A percentile compares a stretch with the other conserved stretches of the same genome.
phyloP scores from a whole-genome alignment of 2,329 filamentous ascomycete genomes.

The Phialophora macrospora region DNA sequence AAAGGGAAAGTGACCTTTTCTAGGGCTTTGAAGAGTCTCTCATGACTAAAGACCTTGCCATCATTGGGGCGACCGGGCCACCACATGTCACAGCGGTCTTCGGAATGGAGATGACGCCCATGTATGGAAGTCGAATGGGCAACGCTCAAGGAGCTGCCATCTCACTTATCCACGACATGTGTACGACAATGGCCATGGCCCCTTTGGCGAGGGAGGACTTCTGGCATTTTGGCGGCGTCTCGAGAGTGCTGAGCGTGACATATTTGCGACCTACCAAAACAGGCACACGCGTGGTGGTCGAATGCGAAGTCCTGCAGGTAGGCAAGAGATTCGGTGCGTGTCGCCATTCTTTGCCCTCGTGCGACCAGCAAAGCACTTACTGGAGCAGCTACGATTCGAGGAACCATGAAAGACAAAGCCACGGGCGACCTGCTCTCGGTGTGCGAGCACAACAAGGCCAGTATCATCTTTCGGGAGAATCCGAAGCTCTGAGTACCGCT shows the following conservation, averaged over 20 bases:
- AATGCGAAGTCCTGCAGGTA: conserved; percentile 27
- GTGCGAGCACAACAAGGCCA: conserved; percentile 29
- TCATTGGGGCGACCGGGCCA: conserved; percentile 23
- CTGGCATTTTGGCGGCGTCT: conserved; percentile 28
- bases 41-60: conserved; percentile 24
- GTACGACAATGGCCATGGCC: conserved; percentile 28
- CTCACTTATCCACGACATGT: conserved; percentile 28
- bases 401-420: conserved; percentile 24
- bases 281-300: conserved; percentile 20
- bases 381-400: conserved; percentile 20
- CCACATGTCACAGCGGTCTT: conserved; percentile 22
- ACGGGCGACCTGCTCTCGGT: conserved; percentile 24
- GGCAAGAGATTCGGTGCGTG: conserved; percentile 16
- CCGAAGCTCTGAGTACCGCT: conserved; percentile 14
- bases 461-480: conserved; percentile 24
- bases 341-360: background rate
- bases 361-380: conserved; percentile 1
- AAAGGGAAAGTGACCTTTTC: background rate
- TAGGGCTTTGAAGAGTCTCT: conserved; percentile 30
- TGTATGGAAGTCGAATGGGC: conserved; percentile 28
- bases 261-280: conserved; percentile 27
- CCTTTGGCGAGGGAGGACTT: conserved; percentile 27
- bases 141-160: conserved; percentile 28
- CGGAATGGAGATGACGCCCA: conserved; percentile 26
- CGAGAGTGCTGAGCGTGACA: conserved; percentile 25